A percentile compares a stretch with the other conserved stretches of the same genome.
Evolutionary conservation across 164 flowering plant species (phyloP).

Genomic region (Cinnamomum micranthum): DNA sequence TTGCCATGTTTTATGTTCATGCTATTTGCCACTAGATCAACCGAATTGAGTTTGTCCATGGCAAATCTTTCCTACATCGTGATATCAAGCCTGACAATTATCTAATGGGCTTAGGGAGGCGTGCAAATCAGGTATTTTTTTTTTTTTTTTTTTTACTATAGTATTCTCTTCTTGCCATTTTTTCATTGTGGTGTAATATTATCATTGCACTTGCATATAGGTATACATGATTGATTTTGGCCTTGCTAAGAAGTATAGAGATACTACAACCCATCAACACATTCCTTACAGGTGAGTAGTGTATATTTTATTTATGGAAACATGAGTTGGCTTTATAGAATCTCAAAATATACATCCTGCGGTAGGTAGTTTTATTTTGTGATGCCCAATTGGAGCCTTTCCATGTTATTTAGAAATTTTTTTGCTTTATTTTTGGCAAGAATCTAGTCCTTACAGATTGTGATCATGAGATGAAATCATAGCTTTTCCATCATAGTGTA

Average conservation of each 20-base stretch:
- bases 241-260: slow-evolving; percentile 62
- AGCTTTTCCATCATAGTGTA: no score
- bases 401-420: no score
- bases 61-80: slow-evolving; percentile 74
- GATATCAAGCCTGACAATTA: slow-evolving; percentile 92
- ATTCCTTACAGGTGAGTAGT: slow-evolving; percentile 74
- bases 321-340: no score
- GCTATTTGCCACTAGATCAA: slow-evolving; percentile 45
- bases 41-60: slow-evolving; percentile 82
- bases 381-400: no score
- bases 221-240: slow-evolving; percentile 62
- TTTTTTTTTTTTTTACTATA: not conserved
- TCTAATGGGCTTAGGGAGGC: slow-evolving; percentile 89
- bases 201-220: slow-evolving; percentile 22
- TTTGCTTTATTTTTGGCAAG: no score
- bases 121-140: slow-evolving; percentile 71
- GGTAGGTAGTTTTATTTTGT: no score
- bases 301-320: not conserved
- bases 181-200: no score
- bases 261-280: slow-evolving; percentile 57
- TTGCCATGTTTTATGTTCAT: not conserved
- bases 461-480: no score
- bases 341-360: no score
- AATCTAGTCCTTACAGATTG: no score
- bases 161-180: not conserved